Evolutionary conservation across 108 stramenopile species (phyloP).

Genomic region (Discostella stelligeroides): DNA sequence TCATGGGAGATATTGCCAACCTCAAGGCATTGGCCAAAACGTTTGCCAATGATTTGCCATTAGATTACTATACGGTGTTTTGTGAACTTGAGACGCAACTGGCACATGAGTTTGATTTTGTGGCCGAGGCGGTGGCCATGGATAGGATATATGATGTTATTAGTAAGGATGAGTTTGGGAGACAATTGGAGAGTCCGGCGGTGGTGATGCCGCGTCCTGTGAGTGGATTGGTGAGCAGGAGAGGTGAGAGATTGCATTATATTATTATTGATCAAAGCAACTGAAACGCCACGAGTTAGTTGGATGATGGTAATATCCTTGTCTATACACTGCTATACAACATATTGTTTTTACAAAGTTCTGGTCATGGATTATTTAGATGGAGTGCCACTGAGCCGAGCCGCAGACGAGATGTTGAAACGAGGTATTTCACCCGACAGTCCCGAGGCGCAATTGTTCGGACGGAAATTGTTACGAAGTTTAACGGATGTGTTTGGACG

Average conservation of each 20-base stretch:
- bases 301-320: too few species aligned
- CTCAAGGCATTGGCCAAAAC: slow-evolving; percentile 85
- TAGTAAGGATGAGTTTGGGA: slow-evolving; percentile 56
- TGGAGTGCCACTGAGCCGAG: slow-evolving; percentile 88
- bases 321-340: too few species aligned
- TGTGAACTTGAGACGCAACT: slow-evolving; percentile 85
- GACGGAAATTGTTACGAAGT: slow-evolving; percentile 69
- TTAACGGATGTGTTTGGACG: slow-evolving; percentile 92
- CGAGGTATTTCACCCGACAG: slow-evolving; percentile 82
- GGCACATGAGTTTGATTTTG: slow-evolving; percentile 94
- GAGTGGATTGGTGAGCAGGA: slow-evolving; percentile 77
- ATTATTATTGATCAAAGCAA: not conserved
- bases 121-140: slow-evolving; percentile 96
- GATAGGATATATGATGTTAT: slow-evolving; percentile 84
- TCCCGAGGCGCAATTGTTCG: slow-evolving; percentile 92
- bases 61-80: slow-evolving; percentile 96
- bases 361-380: slow-evolving; percentile 94
- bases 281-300: too few species aligned
- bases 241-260: slow-evolving; percentile 18
- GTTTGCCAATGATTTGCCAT: slow-evolving; percentile 73
- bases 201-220: slow-evolving; percentile 90
- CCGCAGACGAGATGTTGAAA: slow-evolving; percentile 88
- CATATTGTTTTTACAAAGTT: slow-evolving; percentile 32
- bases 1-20: slow-evolving; percentile 92
- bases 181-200: slow-evolving; percentile 59